These are phyloP conservation scores for Salix koriyanagi DNA, from an alignment of 345 rosid species.

Conservation along the genomic window DNA sequence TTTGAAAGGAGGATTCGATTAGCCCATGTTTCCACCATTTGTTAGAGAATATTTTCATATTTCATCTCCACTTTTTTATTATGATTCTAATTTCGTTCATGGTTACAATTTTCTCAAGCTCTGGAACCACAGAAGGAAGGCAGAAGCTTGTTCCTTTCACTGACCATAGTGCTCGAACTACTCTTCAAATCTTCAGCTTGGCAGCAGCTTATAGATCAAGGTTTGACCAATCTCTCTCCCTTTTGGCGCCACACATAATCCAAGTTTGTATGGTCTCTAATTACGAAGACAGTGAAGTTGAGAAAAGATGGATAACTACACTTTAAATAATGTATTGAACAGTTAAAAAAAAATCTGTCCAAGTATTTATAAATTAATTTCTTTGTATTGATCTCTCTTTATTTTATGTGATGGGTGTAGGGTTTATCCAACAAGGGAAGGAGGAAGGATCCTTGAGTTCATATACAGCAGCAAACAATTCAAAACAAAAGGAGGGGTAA, in stretches of 20 bases:
- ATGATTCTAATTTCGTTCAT: background rate
- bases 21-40: background rate
- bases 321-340: background rate
- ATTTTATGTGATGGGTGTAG: slow-evolving; percentile 19
- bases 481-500: slow-evolving; percentile 69
- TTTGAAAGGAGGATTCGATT: background rate
- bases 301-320: background rate
- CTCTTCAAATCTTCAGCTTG: slow-evolving; percentile 69
- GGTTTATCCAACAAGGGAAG: slow-evolving; percentile 68
- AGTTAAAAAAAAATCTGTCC: background rate
- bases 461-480: slow-evolving; percentile 78
- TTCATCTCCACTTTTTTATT: background rate
- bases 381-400: background rate
- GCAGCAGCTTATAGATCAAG: slow-evolving; percentile 94
- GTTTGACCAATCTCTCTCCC: slow-evolving; percentile 6
- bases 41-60: background rate
- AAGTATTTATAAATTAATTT: background rate
- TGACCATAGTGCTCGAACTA: slow-evolving; percentile 62
- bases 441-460: slow-evolving; percentile 82
- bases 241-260: background rate
- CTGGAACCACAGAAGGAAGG: slow-evolving; percentile 93
- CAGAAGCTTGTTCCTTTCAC: slow-evolving; percentile 86
- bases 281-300: background rate
- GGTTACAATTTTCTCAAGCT: slow-evolving; percentile 34
- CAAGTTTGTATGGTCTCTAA: background rate